Percentiles rank a stretch among this genome's conserved stretches.
Conservation (phyloP, 805 yeast genomes). For the Candida glaebosa region DNA sequence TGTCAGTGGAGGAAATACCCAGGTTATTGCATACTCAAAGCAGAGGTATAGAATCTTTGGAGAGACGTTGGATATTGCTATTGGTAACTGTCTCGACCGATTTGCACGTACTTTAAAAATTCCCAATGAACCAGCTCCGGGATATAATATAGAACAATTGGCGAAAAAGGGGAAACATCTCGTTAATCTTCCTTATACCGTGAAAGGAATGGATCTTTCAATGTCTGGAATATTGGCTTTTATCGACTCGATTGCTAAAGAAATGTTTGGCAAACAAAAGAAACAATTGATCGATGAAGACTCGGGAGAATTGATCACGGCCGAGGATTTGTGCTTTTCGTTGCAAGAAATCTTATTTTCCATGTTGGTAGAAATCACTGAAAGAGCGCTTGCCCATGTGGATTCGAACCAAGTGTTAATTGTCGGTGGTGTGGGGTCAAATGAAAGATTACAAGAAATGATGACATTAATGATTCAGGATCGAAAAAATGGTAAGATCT, state of each 20-base stretch:
- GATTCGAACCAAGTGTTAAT: constrained; percentile 83
- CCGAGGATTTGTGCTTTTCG: constrained; percentile 89
- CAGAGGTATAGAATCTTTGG: constrained; percentile 97
- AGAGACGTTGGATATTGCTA: constrained; percentile 96
- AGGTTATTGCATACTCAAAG: constrained; percentile 92
- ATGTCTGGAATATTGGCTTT: constrained; percentile 93
- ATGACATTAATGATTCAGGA: constrained; percentile 93
- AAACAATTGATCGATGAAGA: constrained; percentile 39
- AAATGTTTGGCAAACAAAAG: constrained; percentile 49
- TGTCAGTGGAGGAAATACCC: constrained; percentile 98
- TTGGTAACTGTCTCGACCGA: constrained; percentile 94
- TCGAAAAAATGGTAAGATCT: constrained; percentile 76
- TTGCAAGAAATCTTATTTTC: constrained; percentile 90
- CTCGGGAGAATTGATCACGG: constrained; percentile 54
- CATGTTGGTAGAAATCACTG: constrained; percentile 97
- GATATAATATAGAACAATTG: constrained; percentile 92
- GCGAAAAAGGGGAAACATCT: constrained; percentile 67
- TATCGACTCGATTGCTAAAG: constrained; percentile 77
- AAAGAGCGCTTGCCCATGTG: constrained; percentile 98
- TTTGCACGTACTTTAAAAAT: constrained; percentile 90
- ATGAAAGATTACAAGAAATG: constrained; percentile 88
- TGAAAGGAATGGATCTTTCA: constrained; percentile 96
- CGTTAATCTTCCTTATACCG: constrained; percentile 89
- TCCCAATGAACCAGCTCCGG: constrained; percentile 94
- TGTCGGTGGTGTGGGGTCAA: constrained; percentile 99